Percentiles rank a stretch among this genome's conserved stretches.
These are phyloP conservation scores for Vicia sativa DNA, from an alignment of 306 rosid species.

Conservation along the genomic window DNA sequence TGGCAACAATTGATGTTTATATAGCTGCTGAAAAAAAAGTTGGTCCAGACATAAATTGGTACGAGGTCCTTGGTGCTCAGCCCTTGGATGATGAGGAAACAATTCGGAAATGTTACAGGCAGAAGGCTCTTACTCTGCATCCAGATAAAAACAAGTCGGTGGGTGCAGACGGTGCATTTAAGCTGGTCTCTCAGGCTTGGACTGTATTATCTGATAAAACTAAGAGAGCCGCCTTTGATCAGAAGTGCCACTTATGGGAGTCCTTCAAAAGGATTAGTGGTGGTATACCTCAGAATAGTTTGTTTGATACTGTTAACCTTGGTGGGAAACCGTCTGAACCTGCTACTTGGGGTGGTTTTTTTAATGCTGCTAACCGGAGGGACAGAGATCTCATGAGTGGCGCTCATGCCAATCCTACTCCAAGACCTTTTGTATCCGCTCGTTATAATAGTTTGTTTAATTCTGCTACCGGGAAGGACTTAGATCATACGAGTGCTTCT, in stretches of 20 bases:
- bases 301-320: slow-evolving; percentile 10
- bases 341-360: slow-evolving; percentile 13
- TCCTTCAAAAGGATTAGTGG: slow-evolving; percentile 29
- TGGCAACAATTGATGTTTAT: slow-evolving; percentile 66
- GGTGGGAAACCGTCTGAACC: slow-evolving; percentile 35
- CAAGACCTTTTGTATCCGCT: not conserved
- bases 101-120: slow-evolving; percentile 59
- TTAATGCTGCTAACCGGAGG: slow-evolving; percentile 35
- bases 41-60: slow-evolving; percentile 66
- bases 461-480: slow-evolving; percentile 35
- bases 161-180: slow-evolving; percentile 83
- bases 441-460: slow-evolving; percentile 8
- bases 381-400: slow-evolving; percentile 41
- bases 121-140: slow-evolving; percentile 62
- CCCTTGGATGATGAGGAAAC: slow-evolving; percentile 61
- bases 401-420: slow-evolving; percentile 36
- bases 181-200: slow-evolving; percentile 70
- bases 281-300: slow-evolving; percentile 47
- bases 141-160: slow-evolving; percentile 82
- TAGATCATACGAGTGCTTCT: slow-evolving; percentile 38
- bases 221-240: slow-evolving; percentile 50
- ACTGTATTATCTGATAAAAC: slow-evolving; percentile 57
- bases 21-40: slow-evolving; percentile 57
- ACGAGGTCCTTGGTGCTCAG: slow-evolving; percentile 69
- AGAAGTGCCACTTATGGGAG: slow-evolving; percentile 37